Conservation (phyloP, 2,329 filamentous ascomycete species). For the Alternaria metachromatica region DNA sequence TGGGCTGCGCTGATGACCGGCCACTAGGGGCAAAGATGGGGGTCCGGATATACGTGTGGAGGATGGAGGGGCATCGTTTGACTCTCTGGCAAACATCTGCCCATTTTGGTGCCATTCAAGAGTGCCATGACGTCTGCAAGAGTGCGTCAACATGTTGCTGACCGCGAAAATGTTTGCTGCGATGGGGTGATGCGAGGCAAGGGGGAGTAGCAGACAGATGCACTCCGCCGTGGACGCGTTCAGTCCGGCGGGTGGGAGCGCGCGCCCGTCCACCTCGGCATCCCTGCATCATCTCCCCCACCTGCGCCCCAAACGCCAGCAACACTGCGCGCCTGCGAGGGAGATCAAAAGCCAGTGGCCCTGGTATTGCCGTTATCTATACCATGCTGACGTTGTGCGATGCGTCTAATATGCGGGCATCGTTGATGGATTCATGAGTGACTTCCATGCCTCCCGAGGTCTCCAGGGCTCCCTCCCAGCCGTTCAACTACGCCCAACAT, state of each 20-base stretch:
- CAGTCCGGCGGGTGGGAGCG: slow-evolving; percentile 20
- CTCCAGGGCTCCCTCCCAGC: not conserved
- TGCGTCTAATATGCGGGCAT: not conserved
- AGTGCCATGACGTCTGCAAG: slow-evolving; percentile 13
- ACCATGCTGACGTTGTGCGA: not conserved
- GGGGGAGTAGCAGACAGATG: slow-evolving; percentile 18
- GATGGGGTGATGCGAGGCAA: slow-evolving; percentile 36
- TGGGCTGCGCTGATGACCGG: slow-evolving; percentile 6
- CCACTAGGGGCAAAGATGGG: slow-evolving; percentile 40
- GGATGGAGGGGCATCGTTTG: slow-evolving; percentile 24
- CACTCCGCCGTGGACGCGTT: slow-evolving; percentile 14
- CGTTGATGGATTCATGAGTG: not conserved
- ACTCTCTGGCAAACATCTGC: slow-evolving; percentile 27
- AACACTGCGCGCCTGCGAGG: not conserved
- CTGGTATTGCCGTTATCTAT: not conserved
- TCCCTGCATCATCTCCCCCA: slow-evolving; percentile 28
- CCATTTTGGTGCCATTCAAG: slow-evolving; percentile 33
- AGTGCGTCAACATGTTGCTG: slow-evolving; percentile 10
- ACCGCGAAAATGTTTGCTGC: slow-evolving; percentile 22
- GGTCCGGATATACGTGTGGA: slow-evolving; percentile 19
- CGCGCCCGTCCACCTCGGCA: slow-evolving; percentile 13
- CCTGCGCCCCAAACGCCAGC: slow-evolving; percentile 16
- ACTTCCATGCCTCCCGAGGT: not conserved
- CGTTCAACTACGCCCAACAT: slow-evolving; percentile 11
- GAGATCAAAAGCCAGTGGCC: slow-evolving; percentile 1